phyloP scores from a whole-genome alignment of 371 early-diverging fungal species.

The Haplosporangium sp. region DNA sequence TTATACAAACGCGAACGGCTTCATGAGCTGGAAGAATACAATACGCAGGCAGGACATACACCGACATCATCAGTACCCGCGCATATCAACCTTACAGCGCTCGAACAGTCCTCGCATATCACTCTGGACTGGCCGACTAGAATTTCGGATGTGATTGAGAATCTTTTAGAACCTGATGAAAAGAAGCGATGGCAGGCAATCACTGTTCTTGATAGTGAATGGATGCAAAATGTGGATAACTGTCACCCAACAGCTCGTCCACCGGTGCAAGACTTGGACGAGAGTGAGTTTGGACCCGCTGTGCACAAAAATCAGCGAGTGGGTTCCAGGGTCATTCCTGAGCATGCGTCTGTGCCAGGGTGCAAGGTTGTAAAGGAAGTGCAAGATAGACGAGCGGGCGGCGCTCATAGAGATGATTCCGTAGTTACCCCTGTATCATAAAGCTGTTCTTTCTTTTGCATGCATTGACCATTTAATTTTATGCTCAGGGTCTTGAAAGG shows the following conservation, averaged over 20 bases:
- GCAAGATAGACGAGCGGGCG: slow-evolving; percentile 6
- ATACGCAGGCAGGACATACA: background rate
- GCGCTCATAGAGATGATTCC: background rate
- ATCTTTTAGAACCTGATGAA: slow-evolving; percentile 62
- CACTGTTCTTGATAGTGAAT: slow-evolving; percentile 58
- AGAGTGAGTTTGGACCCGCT: slow-evolving; percentile 28
- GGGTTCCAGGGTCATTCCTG: slow-evolving; percentile 21
- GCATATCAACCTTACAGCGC: slow-evolving; percentile 26
- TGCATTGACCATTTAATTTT: too few relatives aligned
- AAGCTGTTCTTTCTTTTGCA: background rate
- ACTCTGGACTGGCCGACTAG: slow-evolving; percentile 21
- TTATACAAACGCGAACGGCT: slow-evolving; percentile 28
- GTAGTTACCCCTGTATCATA: slow-evolving; percentile 8
- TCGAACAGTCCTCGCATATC: slow-evolving; percentile 34
- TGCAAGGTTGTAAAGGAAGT: slow-evolving; percentile 32
- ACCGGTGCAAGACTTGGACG: slow-evolving; percentile 25
- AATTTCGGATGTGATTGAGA: slow-evolving; percentile 36
- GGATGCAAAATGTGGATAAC: slow-evolving; percentile 58
- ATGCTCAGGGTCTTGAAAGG: too few relatives aligned
- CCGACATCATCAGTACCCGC: background rate
- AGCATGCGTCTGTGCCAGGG: slow-evolving; percentile 17
- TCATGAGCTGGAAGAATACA: slow-evolving; percentile 8
- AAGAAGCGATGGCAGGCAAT: slow-evolving; percentile 59
- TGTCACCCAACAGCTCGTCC: slow-evolving; percentile 59
- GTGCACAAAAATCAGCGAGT: slow-evolving; percentile 23